Percentiles rank a stretch among this genome's conserved stretches.
phyloP scores from a whole-genome alignment of 257 asterid genomes.

The Solanum piurae region DNA sequence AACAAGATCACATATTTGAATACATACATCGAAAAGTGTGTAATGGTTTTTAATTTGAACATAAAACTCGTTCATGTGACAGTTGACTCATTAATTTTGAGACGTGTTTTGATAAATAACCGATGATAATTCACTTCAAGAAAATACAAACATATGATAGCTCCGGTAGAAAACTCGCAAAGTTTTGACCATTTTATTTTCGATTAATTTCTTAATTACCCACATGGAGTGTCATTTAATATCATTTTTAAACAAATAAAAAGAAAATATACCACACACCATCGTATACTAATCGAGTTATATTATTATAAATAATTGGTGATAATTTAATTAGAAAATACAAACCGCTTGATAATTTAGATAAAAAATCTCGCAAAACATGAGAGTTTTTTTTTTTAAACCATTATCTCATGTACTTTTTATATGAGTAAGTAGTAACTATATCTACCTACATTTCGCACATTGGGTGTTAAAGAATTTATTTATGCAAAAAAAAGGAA shows the following conservation, averaged over 20 bases:
- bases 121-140: not conserved
- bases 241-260: not conserved
- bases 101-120: not conserved
- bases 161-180: accelerated
- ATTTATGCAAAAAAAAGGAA: not conserved
- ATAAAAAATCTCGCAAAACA: too few species aligned
- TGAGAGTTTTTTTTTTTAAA: too few species aligned
- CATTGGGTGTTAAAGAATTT: not conserved
- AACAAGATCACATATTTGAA: not conserved
- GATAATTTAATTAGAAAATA: not conserved
- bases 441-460: constrained; percentile 1
- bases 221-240: not conserved
- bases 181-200: not conserved
- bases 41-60: not conserved
- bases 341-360: not conserved
- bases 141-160: not conserved
- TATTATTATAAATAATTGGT: not conserved
- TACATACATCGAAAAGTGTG: not conserved
- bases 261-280: not conserved
- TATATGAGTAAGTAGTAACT: not conserved
- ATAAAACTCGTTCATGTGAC: not conserved
- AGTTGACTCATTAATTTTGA: not conserved
- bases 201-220: not conserved
- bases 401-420: not conserved
- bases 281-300: not conserved